These are phyloP conservation scores for Phoma sp. DNA, from an alignment of 2,329 filamentous ascomycete genomes.

Conservation along the genomic window DNA sequence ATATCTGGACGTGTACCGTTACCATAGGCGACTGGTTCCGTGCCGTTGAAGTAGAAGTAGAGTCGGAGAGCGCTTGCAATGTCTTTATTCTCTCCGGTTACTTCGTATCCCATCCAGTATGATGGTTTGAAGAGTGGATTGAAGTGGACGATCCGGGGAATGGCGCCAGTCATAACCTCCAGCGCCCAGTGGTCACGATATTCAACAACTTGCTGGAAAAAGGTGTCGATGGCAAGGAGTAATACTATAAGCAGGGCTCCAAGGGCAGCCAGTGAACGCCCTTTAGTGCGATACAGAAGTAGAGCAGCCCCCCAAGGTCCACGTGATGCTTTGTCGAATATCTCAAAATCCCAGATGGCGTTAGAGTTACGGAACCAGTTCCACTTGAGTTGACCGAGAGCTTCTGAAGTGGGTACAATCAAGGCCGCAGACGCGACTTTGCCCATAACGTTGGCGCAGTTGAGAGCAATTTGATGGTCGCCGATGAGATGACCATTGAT, in stretches of 20 bases:
- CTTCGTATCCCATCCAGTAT: too few species aligned
- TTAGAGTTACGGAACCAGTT: conserved; percentile 32
- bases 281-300: not conserved
- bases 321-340: conserved; percentile 41
- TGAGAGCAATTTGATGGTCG: too few species aligned
- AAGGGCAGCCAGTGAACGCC: not conserved
- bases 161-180: not conserved
- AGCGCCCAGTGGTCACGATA: conserved; percentile 14
- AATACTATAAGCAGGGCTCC: not conserved
- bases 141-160: conserved; percentile 13
- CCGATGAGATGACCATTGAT: too few species aligned
- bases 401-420: conserved; percentile 36
- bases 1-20: conserved; percentile 35
- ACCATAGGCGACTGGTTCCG: conserved; percentile 22
- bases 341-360: conserved; percentile 39
- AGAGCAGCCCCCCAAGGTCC: conserved; percentile 27
- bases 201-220: conserved; percentile 39
- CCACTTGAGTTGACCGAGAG: conserved; percentile 45
- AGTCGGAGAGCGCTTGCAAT: not conserved
- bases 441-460: too few species aligned
- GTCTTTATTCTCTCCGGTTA: too few species aligned
- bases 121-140: not conserved
- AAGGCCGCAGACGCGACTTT: conserved; percentile 36
- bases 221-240: conserved; percentile 35
- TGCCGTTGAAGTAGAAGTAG: conserved; percentile 25